Percentiles rank a stretch among this genome's conserved stretches.
Conservation (phyloP, 805 yeast species). For the Wickerhamomyces bovis region DNA sequence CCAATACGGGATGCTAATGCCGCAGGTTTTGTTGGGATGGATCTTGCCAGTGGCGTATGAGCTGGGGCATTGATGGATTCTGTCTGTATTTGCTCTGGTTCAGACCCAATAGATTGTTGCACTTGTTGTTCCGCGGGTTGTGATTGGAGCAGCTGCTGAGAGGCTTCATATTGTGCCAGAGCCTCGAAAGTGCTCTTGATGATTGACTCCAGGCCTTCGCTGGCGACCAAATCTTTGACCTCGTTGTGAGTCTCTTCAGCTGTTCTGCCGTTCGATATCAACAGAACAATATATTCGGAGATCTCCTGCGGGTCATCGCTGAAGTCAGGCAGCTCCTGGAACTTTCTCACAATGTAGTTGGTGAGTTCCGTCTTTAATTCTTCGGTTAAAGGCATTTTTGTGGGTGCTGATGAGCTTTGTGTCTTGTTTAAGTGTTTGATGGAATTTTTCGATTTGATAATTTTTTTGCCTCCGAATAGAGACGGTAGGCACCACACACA, state of each 20-base stretch:
- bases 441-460: not conserved
- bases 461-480: not conserved
- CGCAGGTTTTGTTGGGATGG: slow-evolving; percentile 8
- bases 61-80: not conserved
- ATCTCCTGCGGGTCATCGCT: slow-evolving; percentile 52
- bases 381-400: slow-evolving; percentile 13
- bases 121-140: not conserved
- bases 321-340: slow-evolving; percentile 34
- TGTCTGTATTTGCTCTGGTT: slow-evolving; percentile 2
- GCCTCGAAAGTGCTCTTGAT: slow-evolving; percentile 54
- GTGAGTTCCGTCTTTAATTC: slow-evolving; percentile 37
- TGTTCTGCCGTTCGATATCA: slow-evolving; percentile 62
- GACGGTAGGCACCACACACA: not conserved
- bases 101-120: not conserved
- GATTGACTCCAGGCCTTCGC: slow-evolving; percentile 51
- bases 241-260: slow-evolving; percentile 57
- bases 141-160: slow-evolving; percentile 3
- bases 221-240: slow-evolving; percentile 54
- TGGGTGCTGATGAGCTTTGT: not conserved
- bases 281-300: slow-evolving; percentile 67
- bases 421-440: not conserved
- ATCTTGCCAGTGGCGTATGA: not conserved
- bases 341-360: slow-evolving; percentile 35
- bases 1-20: slow-evolving; percentile 7
- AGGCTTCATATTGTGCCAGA: slow-evolving; percentile 23